These are phyloP conservation scores for Fusarium mexicanum DNA, from an alignment of 2,329 filamentous ascomycete species.

Conservation along the genomic window DNA sequence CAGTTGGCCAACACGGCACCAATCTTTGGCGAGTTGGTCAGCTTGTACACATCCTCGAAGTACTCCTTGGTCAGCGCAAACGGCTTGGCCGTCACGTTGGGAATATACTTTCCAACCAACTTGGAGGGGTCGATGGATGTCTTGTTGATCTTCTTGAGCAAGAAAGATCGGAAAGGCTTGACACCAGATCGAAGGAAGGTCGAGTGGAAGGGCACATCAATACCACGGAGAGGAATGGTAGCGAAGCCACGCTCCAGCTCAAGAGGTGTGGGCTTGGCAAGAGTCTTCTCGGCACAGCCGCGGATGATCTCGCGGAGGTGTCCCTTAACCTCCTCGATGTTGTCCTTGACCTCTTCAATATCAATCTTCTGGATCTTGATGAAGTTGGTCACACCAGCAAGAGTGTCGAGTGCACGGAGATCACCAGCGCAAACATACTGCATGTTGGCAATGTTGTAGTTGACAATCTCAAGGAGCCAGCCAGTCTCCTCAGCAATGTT, in stretches of 20 bases:
- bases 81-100: constrained; percentile 95
- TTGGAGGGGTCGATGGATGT: constrained; percentile 97
- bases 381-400: constrained; percentile 88
- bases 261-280: constrained; percentile 87
- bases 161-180: constrained; percentile 97
- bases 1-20: constrained; percentile 86
- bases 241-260: constrained; percentile 95
- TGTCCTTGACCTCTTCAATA: constrained; percentile 90
- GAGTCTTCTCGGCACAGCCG: constrained; percentile 85
- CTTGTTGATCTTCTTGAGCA: constrained; percentile 99
- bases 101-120: constrained; percentile 97
- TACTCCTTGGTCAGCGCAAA: constrained; percentile 98
- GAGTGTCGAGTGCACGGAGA: constrained; percentile 74
- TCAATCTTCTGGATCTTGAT: constrained; percentile 97
- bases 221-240: constrained; percentile 95
- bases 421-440: constrained; percentile 79
- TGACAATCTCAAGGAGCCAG: constrained; percentile 99
- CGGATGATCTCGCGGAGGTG: constrained; percentile 92
- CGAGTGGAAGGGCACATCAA: constrained; percentile 98
- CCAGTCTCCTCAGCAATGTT: constrained; percentile 93
- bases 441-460: constrained; percentile 86
- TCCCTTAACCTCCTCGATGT: constrained; percentile 89
- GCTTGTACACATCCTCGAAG: constrained; percentile 96
- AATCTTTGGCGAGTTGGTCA: constrained; percentile 87
- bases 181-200: constrained; percentile 98